Percentiles rank a stretch among this genome's conserved stretches.
Conservation (phyloP, 305 asterid genomes). For the Fraxinus sp. region DNA sequence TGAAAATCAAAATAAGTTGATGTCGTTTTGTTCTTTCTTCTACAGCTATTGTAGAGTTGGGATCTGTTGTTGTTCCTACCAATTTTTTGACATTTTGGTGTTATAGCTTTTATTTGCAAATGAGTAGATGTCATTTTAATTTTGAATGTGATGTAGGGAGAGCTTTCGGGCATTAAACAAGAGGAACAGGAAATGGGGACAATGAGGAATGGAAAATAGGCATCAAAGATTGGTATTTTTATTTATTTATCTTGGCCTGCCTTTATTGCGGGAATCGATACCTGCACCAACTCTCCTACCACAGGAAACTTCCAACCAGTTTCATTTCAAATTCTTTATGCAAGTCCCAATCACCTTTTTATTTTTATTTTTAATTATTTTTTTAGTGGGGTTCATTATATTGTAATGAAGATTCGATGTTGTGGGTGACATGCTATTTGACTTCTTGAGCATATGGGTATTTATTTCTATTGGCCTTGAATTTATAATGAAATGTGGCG, state of each 20-base stretch:
- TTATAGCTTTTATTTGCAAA: neutral
- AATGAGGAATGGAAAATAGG: neutral
- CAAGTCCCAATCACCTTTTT: neutral
- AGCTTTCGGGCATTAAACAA: neutral
- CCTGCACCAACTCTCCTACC: neutral
- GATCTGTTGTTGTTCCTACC: neutral
- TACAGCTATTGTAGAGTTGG: neutral
- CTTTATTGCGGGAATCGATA: slow-evolving; percentile 3
- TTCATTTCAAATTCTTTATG: neutral
- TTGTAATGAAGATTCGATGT: neutral
- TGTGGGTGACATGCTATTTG: neutral
- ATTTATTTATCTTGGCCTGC: neutral
- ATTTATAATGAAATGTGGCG: neutral
- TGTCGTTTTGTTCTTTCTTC: neutral
- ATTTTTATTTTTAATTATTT: neutral
- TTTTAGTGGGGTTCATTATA: neutral
- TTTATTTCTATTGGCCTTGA: neutral
- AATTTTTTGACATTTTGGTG: neutral
- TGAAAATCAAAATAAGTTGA: neutral
- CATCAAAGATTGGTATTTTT: neutral
- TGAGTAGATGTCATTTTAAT: neutral
- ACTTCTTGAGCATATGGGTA: neutral
- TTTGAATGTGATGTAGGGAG: neutral
- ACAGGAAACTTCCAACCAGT: neutral
- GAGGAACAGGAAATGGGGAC: neutral